These are phyloP conservation scores for Metarhizium album DNA, from an alignment of 2,329 filamentous ascomycete genomes.

Conservation along the genomic window DNA sequence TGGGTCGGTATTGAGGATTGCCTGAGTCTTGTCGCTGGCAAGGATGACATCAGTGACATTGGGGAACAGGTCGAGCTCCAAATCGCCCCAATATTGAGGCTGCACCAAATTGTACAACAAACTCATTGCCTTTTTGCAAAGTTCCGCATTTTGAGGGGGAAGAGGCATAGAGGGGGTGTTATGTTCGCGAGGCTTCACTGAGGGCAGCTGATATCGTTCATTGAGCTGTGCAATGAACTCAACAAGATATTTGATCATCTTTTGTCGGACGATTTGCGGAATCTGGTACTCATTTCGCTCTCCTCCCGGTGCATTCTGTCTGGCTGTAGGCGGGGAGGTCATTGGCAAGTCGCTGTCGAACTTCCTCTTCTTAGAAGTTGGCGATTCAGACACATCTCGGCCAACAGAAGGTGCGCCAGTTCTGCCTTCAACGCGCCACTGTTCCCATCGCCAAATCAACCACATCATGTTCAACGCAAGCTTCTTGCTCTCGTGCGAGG, in stretches of 20 bases:
- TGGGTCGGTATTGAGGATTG: conserved; percentile 47
- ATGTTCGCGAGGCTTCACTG: conserved; percentile 52
- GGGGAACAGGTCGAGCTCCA: conserved; percentile 83
- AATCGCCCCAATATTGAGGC: conserved; percentile 79
- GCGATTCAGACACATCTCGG: conserved; percentile 51
- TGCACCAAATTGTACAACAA: conserved; percentile 78
- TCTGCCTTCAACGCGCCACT: conserved; percentile 61
- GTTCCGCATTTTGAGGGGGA: conserved; percentile 54
- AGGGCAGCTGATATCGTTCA: conserved; percentile 72
- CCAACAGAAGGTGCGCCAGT: conserved; percentile 14
- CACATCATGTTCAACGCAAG: conserved; percentile 84
- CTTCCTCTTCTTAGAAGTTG: conserved; percentile 63
- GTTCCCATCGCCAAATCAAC: conserved; percentile 87
- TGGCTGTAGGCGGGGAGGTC: conserved; percentile 43
- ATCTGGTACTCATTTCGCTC: conserved; percentile 59
- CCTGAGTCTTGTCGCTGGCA: conserved; percentile 64
- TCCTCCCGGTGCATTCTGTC: conserved; percentile 22
- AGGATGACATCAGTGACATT: conserved; percentile 83
- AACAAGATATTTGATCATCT: conserved; percentile 89
- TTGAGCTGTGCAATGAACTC: conserved; percentile 87
- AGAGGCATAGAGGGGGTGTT: conserved; percentile 32
- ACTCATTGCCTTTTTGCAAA: conserved; percentile 74
- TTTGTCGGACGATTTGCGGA: conserved; percentile 54
- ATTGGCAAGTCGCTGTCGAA: conserved; percentile 51
- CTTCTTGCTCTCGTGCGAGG: conserved; percentile 85